Evolutionary conservation across 345 rosid genomes (phyloP).

Genomic region (Tarenaya hassleriana): DNA sequence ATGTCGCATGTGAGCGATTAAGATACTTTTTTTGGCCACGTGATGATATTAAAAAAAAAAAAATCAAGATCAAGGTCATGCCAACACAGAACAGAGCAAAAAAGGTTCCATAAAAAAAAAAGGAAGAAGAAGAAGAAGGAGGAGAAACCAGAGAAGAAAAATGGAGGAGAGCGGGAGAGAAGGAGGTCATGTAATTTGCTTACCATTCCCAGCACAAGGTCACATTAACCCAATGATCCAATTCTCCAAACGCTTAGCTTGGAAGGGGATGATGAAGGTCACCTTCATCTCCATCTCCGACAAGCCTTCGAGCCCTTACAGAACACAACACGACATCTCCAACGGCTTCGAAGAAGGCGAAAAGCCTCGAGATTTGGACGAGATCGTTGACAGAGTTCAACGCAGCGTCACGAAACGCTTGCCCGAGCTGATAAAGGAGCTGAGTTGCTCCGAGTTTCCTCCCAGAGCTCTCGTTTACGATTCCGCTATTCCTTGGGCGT

Average conservation of each 20-base stretch:
- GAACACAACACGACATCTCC: conserved; percentile 10
- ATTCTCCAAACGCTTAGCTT: conserved; percentile 49
- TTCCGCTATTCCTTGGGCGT: conserved; percentile 42
- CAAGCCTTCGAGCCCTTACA: conserved; percentile 25
- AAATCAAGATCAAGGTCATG: too few species aligned
- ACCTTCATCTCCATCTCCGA: conserved; percentile 33
- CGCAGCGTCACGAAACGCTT: conserved; percentile 22
- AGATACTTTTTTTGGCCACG: too few species aligned
- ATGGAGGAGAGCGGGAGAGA: conserved; percentile 15
- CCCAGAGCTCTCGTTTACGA: conserved; percentile 38
- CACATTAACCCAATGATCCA: conserved; percentile 55
- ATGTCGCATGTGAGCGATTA: too few species aligned
- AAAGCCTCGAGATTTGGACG: conserved; percentile 11
- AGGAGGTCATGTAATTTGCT: conserved; percentile 27
- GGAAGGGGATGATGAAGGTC: conserved; percentile 39
- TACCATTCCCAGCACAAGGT: conserved; percentile 45
- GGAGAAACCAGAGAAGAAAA: not conserved
- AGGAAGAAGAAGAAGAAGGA: too few species aligned
- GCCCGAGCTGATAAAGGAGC: conserved; percentile 28
- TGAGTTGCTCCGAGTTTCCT: conserved; percentile 11
- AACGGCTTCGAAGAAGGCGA: not conserved
- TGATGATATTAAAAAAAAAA: too few species aligned
- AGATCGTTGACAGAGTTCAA: conserved; percentile 22
- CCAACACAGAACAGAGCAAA: too few species aligned
- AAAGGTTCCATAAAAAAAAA: too few species aligned